Conservation (phyloP, 805 yeast genomes). For the Henningerozyma blattae region DNA sequence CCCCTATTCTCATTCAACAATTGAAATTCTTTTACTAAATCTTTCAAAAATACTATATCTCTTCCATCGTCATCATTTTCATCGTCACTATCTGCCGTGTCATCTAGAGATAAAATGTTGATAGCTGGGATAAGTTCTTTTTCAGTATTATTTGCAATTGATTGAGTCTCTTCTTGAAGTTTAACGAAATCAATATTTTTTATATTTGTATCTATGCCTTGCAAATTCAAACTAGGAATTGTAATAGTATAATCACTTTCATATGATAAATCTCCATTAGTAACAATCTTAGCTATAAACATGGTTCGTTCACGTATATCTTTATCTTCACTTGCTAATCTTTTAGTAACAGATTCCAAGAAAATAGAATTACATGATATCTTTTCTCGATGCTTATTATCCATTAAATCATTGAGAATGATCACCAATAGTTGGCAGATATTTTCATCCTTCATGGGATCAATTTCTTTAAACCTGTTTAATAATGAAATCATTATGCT, state of each 20-base stretch:
- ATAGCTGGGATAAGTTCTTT: too few relatives aligned
- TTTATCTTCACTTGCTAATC: conserved; percentile 14
- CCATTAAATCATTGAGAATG: conserved; percentile 5
- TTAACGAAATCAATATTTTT: conserved; percentile 3
- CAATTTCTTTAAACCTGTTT: conserved; percentile 3
- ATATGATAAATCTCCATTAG: conserved; percentile 16
- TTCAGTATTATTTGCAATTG: background rate
- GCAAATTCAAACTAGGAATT: conserved; percentile 9
- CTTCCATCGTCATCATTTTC: conserved; percentile 25
- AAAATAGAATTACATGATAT: conserved; percentile 11
- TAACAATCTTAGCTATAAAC: conserved; percentile 21
- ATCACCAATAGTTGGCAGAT: conserved; percentile 13
- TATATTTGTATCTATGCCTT: background rate
- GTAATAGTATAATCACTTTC: conserved; percentile 17
- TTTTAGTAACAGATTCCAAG: conserved; percentile 18
- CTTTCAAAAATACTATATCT: conserved; percentile 61
- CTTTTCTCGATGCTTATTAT: conserved; percentile 2
- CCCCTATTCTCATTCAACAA: conserved; percentile 22
- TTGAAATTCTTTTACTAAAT: conserved; percentile 45
- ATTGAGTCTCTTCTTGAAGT: background rate
- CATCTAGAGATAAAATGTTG: background rate
- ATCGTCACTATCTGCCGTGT: conserved; percentile 18
- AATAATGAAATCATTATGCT: conserved; percentile 2
- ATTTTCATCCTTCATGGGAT: conserved; percentile 9
- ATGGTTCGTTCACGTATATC: conserved; percentile 23